These are phyloP conservation scores for Santalum album DNA, from an alignment of 164 flowering plant species.

Conservation along the genomic window DNA sequence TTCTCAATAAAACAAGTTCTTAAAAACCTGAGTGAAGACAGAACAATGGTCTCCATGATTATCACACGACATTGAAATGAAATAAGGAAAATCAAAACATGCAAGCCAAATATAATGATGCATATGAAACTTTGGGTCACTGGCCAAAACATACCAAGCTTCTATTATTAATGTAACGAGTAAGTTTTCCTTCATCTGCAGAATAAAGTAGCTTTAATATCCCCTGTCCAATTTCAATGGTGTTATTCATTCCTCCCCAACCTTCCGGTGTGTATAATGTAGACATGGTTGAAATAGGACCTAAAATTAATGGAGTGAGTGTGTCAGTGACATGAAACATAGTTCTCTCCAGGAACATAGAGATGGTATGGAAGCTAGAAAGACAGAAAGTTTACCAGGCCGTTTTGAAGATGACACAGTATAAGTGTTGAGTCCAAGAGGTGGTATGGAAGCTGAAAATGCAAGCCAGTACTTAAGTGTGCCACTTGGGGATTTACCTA, in stretches of 20 bases:
- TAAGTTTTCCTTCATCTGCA: constrained; percentile 50
- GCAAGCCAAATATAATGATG: no score
- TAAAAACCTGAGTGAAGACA: no score
- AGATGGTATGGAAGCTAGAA: background rate
- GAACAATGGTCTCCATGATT: no score
- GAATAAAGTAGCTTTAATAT: constrained; percentile 57
- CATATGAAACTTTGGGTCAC: no score
- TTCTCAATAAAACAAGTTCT: no score
- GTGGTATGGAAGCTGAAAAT: background rate
- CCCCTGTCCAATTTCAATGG: constrained; percentile 77
- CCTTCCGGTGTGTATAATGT: constrained; percentile 24
- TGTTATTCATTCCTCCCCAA: constrained; percentile 20
- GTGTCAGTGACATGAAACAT: background rate
- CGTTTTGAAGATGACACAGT: background rate
- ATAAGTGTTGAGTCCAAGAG: background rate
- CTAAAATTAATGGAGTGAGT: background rate
- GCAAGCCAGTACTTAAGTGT: background rate
- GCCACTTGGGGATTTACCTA: background rate
- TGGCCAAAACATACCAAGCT: constrained; percentile 44
- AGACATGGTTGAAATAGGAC: constrained; percentile 33
- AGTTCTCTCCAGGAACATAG: background rate
- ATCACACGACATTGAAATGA: no score
- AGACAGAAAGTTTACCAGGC: background rate
- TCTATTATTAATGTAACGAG: constrained; percentile 46
- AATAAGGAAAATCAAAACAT: no score